Conservation (phyloP, 148 eudicot genomes). For the Agrostemma githago region DNA sequence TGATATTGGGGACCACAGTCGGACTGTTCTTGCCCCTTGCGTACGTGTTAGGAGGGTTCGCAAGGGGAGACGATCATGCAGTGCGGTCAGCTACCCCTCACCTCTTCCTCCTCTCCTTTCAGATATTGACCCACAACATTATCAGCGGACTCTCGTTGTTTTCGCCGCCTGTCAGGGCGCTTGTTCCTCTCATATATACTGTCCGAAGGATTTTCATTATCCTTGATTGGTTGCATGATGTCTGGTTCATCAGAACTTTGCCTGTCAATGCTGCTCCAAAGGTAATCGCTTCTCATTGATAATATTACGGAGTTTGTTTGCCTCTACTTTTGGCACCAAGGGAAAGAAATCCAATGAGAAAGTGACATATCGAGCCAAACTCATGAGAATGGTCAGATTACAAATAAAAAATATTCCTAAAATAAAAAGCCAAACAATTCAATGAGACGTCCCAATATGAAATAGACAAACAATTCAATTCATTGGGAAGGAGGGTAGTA, state of each 20-base stretch:
- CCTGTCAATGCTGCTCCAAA: conserved; percentile 48
- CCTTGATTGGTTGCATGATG: conserved; percentile 66
- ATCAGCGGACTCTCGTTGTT: conserved; percentile 66
- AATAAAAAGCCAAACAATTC: too few relatives aligned
- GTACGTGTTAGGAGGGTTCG: conserved; percentile 85
- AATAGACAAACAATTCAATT: too few relatives aligned
- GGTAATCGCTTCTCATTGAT: conserved; percentile 30
- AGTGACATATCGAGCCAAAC: too few relatives aligned
- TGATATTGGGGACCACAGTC: conserved; percentile 54
- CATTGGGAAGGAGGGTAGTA: too few relatives aligned
- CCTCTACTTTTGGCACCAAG: neutral
- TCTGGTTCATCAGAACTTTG: conserved; percentile 62
- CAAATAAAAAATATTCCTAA: too few relatives aligned
- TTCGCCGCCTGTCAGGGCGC: conserved; percentile 91
- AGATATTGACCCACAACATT: conserved; percentile 79
- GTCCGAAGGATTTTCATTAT: conserved; percentile 71
- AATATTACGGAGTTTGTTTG: neutral
- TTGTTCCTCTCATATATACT: conserved; percentile 79
- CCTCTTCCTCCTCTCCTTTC: conserved; percentile 74
- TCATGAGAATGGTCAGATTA: too few relatives aligned
- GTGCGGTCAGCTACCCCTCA: conserved; percentile 85
- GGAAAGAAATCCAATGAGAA: too few relatives aligned
- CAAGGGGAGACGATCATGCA: conserved; percentile 83
- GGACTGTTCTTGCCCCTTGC: conserved; percentile 87
- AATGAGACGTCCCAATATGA: too few relatives aligned